Evolutionary conservation across 306 rosid species (phyloP).

Genomic region (Pyrus communis): DNA sequence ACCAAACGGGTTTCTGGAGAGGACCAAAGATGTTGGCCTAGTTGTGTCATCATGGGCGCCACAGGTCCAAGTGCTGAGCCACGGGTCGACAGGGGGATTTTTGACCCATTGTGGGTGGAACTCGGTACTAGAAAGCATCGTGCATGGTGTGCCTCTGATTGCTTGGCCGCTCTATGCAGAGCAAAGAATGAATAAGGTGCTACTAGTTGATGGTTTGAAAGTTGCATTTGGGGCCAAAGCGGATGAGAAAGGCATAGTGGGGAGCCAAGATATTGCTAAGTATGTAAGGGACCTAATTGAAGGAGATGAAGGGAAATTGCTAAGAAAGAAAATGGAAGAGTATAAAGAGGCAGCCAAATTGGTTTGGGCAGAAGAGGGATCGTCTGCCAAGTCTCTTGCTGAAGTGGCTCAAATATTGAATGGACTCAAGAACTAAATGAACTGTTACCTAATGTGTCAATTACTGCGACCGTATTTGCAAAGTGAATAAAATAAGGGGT

Average conservation of each 20-base stretch:
- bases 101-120: slow-evolving; percentile 14
- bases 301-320: slow-evolving; percentile 10
- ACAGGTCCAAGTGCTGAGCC: neutral
- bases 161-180: slow-evolving; percentile 18
- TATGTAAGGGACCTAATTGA: neutral
- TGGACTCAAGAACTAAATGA: neutral
- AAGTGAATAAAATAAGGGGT: too few relatives aligned
- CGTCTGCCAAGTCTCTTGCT: neutral
- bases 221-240: slow-evolving; percentile 1
- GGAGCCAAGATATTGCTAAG: neutral
- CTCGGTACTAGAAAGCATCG: slow-evolving; percentile 1
- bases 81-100: neutral
- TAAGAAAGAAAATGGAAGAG: neutral
- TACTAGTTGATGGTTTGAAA: neutral
- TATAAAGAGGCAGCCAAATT: neutral
- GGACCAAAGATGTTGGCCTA: slow-evolving; percentile 1
- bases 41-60: slow-evolving; percentile 4
- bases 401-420: slow-evolving; percentile 1
- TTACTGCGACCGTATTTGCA: neutral
- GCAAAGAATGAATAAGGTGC: neutral
- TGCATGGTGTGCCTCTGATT: slow-evolving; percentile 13
- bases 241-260: slow-evolving; percentile 8
- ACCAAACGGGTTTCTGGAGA: neutral
- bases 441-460: neutral
- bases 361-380: neutral